A percentile compares a stretch with the other conserved stretches of the same genome.
phyloP scores from a whole-genome alignment of 2,329 filamentous ascomycete genomes.

The Fusarium pininemorale region DNA sequence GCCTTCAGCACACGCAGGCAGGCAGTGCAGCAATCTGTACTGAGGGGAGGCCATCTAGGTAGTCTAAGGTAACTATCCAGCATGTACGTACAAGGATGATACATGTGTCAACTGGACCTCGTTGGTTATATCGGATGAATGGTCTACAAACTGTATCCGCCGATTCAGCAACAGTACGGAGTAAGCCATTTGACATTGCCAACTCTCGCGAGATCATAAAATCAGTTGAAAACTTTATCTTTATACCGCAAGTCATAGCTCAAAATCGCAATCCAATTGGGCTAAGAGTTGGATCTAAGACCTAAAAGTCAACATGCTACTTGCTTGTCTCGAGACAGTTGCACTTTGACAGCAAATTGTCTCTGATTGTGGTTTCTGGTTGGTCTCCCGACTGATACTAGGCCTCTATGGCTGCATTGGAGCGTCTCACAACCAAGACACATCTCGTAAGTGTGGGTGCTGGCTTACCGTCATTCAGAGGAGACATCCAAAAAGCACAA shows the following conservation, averaged over 20 bases:
- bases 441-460: constrained; percentile 10
- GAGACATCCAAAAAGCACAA: not conserved
- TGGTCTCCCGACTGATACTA: not conserved
- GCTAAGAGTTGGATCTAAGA: not conserved
- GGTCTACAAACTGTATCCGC: not conserved
- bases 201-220: not conserved
- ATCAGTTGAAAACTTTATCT: not conserved
- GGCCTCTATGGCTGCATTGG: constrained; percentile 19
- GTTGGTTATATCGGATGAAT: not conserved
- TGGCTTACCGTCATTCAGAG: not conserved
- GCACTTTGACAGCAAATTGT: constrained; percentile 21
- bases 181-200: not conserved
- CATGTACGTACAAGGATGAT: not conserved
- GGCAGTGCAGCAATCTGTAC: constrained; percentile 1
- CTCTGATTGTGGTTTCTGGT: not conserved
- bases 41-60: not conserved
- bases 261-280: not conserved
- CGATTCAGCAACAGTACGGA: not conserved
- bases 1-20: constrained; percentile 8
- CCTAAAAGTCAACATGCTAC: not conserved
- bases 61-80: not conserved
- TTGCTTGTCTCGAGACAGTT: constrained; percentile 4
- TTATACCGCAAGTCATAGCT: not conserved
- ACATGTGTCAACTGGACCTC: not conserved
- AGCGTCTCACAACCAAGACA: constrained; percentile 23